Conservation (phyloP, 768 basidiomycete species). For the Coprinopsis strossmayeri region DNA sequence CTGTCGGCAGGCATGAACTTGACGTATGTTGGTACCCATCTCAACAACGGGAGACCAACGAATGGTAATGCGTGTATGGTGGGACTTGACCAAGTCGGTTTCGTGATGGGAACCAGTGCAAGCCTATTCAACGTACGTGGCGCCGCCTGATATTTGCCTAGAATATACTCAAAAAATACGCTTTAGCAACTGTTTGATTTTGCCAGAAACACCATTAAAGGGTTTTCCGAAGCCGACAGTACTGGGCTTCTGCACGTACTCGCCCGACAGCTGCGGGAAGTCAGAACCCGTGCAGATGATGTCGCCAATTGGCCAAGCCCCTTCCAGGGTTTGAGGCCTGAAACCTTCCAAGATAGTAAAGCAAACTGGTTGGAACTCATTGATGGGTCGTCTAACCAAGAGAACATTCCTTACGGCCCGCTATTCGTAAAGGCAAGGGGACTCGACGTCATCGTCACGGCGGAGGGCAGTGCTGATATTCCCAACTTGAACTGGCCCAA, state of each 20-base stretch:
- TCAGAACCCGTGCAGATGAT: conserved; percentile 47
- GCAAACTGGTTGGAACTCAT: conserved; percentile 54
- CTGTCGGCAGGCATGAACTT: conserved; percentile 66
- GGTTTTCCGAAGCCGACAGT: conserved; percentile 29
- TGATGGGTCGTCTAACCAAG: conserved; percentile 64
- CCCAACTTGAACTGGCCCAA: conserved; percentile 57
- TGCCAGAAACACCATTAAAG: conserved; percentile 32
- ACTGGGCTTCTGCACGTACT: conserved; percentile 43
- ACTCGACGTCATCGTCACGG: conserved; percentile 70
- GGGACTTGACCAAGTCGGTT: conserved; percentile 69
- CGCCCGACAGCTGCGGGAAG: conserved; percentile 36
- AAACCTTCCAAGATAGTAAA: conserved; percentile 48
- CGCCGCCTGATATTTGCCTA: too few species aligned
- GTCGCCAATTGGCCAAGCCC: conserved; percentile 69
- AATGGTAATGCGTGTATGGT: conserved; percentile 58
- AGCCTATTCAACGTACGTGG: conserved; percentile 58
- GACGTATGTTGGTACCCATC: conserved; percentile 56
- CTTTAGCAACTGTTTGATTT: conserved; percentile 46
- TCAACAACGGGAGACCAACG: conserved; percentile 48
- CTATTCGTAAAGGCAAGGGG: conserved; percentile 62
- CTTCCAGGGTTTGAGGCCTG: conserved; percentile 42
- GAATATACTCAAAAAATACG: too few species aligned
- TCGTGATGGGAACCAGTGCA: conserved; percentile 71
- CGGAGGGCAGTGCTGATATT: conserved; percentile 62
- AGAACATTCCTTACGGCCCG: conserved; percentile 67